Percentiles rank a stretch among this genome's conserved stretches.
These are phyloP conservation scores for thale cress (Arabidopsis thaliana) DNA, from an alignment of 345 rosid genomes.

Conservation along the genomic window DNA sequence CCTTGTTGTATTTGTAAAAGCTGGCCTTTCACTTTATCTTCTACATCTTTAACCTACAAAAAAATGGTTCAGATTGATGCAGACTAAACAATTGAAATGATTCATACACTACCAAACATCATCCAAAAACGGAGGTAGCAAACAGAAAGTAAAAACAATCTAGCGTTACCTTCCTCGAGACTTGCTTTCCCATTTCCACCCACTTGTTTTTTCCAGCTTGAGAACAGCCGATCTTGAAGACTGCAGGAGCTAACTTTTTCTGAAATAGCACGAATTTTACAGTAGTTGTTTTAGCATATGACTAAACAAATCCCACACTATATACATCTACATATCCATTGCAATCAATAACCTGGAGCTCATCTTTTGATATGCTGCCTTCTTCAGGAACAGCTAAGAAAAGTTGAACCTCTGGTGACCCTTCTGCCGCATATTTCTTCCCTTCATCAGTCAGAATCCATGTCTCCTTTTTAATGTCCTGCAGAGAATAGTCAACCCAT, in stretches of 20 bases:
- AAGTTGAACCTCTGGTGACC: constrained; percentile 86
- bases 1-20: constrained; percentile 64
- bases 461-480: constrained; percentile 76
- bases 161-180: constrained; percentile 73
- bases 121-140: not conserved
- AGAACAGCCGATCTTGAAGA: constrained; percentile 72
- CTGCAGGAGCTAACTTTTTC: constrained; percentile 65
- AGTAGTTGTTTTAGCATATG: not conserved
- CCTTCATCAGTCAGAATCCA: constrained; percentile 92
- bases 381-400: constrained; percentile 70
- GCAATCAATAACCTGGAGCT: constrained; percentile 61
- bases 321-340: not conserved
- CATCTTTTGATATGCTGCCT: constrained; percentile 74
- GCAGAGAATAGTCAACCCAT: constrained; percentile 30
- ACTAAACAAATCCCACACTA: not conserved
- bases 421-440: constrained; percentile 65
- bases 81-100: not conserved
- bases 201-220: constrained; percentile 83
- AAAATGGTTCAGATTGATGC: not conserved
- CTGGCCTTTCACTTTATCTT: constrained; percentile 67
- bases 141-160: not conserved
- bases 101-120: not conserved
- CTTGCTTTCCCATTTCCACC: constrained; percentile 83
- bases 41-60: constrained; percentile 72
- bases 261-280: constrained; percentile 43